These are phyloP conservation scores for Tricholomella constricta DNA, from an alignment of 768 basidiomycete genomes.

Conservation along the genomic window DNA sequence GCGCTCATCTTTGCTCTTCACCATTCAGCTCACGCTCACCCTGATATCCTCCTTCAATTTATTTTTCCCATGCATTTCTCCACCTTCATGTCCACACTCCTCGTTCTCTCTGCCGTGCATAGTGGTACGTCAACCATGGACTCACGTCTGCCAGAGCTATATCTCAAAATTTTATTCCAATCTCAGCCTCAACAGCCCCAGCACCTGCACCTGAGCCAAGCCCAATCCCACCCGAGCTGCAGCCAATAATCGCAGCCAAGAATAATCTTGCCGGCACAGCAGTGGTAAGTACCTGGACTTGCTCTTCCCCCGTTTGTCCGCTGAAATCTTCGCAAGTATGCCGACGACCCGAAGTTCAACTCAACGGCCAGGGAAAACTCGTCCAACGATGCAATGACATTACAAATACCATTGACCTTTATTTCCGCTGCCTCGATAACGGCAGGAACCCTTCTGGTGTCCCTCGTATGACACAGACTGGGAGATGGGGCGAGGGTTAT, in stretches of 20 bases:
- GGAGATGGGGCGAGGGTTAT: background rate
- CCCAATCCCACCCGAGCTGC: slow-evolving; percentile 24
- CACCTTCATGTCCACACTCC: slow-evolving; percentile 2
- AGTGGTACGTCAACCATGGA: background rate
- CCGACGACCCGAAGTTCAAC: slow-evolving; percentile 8
- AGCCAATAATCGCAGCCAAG: slow-evolving; percentile 26
- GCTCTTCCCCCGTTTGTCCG: background rate
- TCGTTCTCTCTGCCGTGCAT: slow-evolving; percentile 1
- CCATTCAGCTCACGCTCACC: too few species aligned
- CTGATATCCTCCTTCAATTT: background rate
- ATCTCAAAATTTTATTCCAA: background rate
- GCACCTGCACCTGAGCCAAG: slow-evolving; percentile 6
- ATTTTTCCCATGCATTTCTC: slow-evolving; percentile 4
- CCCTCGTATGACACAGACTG: background rate
- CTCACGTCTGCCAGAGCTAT: background rate
- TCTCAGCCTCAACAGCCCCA: slow-evolving; percentile 7
- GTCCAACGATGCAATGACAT: background rate
- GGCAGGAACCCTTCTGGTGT: slow-evolving; percentile 1
- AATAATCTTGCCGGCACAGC: slow-evolving; percentile 23
- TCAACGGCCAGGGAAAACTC: background rate
- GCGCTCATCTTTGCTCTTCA: background rate
- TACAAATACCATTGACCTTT: background rate
- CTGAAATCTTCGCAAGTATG: background rate
- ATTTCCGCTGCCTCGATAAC: slow-evolving; percentile 2
- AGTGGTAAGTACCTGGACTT: background rate